These are phyloP conservation scores for Phytophthora litchii DNA, from an alignment of 352 stramenopile species.

Conservation along the genomic window DNA sequence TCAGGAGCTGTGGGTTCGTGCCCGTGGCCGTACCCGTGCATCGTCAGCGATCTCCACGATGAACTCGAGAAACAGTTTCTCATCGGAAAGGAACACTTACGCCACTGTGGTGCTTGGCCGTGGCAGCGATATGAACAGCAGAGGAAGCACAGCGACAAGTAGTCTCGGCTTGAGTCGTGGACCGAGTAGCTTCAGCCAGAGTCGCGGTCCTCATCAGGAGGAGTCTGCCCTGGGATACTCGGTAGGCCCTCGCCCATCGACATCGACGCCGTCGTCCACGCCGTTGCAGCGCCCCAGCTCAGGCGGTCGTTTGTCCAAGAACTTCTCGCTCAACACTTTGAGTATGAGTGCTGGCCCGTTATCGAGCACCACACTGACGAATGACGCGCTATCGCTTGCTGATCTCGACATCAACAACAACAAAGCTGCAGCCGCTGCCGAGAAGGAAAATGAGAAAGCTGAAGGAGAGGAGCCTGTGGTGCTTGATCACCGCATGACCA, in stretches of 20 bases:
- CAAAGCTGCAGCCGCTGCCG: constrained; percentile 3
- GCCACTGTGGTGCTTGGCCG: constrained; percentile 39
- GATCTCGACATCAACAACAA: constrained; percentile 33
- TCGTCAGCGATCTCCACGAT: constrained; percentile 35
- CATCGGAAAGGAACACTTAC: constrained; percentile 52
- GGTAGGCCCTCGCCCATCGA: constrained; percentile 28
- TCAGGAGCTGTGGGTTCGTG: constrained; percentile 55
- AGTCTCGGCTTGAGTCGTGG: constrained; percentile 26
- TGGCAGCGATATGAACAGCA: constrained; percentile 35
- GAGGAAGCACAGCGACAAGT: constrained; percentile 24
- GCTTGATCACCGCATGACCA: constrained; percentile 48
- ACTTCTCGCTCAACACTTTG: constrained; percentile 19
- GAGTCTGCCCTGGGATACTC: constrained; percentile 28
- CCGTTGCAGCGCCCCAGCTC: constrained; percentile 25
- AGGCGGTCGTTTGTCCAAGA: constrained; percentile 23
- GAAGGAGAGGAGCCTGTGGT: constrained; percentile 48
- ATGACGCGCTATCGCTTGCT: constrained; percentile 53
- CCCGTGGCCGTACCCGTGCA: constrained; percentile 36
- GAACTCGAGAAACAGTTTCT: constrained; percentile 35
- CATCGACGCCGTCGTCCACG: constrained; percentile 23
- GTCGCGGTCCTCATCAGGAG: constrained; percentile 22
- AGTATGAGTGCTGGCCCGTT: constrained; percentile 27
- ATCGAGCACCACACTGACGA: constrained; percentile 32
- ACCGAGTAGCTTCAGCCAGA: constrained; percentile 27
- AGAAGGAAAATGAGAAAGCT: constrained; percentile 3